phyloP scores from a whole-genome alignment of 2,329 filamentous ascomycete genomes.

The Chaetothyriales sp. region DNA sequence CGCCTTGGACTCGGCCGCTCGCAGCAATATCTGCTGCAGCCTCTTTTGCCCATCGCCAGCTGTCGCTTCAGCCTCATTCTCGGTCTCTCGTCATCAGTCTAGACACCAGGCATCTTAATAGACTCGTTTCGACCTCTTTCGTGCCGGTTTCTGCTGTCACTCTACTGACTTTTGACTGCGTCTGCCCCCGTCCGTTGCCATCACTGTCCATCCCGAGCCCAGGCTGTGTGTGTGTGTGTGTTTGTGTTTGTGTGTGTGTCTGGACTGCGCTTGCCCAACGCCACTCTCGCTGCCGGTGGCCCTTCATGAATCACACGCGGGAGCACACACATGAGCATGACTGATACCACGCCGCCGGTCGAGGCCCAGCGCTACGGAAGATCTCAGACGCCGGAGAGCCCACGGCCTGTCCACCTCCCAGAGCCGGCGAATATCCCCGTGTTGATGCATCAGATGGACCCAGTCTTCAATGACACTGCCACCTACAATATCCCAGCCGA shows the following conservation, averaged over 20 bases:
- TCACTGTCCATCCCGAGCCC: not conserved
- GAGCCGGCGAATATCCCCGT: constrained; percentile 57
- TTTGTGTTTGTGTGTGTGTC: not conserved
- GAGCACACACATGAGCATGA: constrained; percentile 9
- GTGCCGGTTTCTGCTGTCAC: not conserved
- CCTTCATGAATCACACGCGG: constrained; percentile 11
- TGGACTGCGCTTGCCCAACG: not conserved
- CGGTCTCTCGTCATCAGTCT: not conserved
- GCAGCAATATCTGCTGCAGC: not conserved
- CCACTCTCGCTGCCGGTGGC: constrained; percentile 3
- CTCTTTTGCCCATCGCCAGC: not conserved
- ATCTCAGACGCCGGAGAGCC: constrained; percentile 56
- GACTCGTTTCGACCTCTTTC: not conserved
- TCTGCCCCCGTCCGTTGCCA: not conserved
- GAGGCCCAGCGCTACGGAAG: constrained; percentile 42
- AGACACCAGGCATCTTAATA: not conserved
- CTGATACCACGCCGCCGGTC: constrained; percentile 15
- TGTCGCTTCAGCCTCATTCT: not conserved
- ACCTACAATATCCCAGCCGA: constrained; percentile 37
- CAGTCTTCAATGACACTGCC: constrained; percentile 54
- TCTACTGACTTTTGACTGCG: not conserved
- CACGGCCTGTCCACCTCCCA: constrained; percentile 54
- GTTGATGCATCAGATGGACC: constrained; percentile 58
- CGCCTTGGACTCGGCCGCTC: not conserved
- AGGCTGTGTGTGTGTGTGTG: too few species aligned